Conservation (phyloP, 75 land plant genomes). For the Pinus albicaulis region DNA sequence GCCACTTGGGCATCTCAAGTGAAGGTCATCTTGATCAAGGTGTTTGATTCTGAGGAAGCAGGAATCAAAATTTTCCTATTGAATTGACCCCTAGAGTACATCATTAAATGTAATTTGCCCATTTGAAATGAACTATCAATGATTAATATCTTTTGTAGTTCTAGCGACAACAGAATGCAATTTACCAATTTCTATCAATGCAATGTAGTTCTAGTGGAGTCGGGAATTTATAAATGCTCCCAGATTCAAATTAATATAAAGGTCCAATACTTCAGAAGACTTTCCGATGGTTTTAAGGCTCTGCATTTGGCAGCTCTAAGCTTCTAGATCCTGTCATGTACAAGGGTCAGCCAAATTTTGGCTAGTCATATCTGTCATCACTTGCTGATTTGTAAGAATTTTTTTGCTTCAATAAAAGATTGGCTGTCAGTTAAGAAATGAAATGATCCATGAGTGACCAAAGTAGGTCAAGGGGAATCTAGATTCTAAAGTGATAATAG, state of each 20-base stretch:
- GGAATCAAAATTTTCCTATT: background rate
- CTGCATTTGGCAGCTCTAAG: background rate
- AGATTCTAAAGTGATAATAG: too few relatives aligned
- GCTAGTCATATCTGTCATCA: background rate
- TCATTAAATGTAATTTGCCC: background rate
- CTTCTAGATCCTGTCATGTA: background rate
- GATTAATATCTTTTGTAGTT: background rate
- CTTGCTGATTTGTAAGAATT: background rate
- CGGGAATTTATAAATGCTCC: background rate
- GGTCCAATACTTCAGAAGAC: background rate
- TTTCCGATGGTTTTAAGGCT: background rate
- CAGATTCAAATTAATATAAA: background rate
- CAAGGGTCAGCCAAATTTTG: background rate
- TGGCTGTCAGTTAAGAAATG: background rate
- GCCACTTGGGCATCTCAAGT: background rate
- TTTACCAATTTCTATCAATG: background rate
- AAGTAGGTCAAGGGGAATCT: too few relatives aligned
- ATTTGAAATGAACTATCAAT: background rate
- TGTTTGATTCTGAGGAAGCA: background rate
- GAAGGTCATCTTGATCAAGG: background rate
- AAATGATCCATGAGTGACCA: background rate
- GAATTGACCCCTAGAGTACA: background rate
- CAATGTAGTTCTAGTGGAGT: background rate
- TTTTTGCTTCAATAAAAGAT: background rate
- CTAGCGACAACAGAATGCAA: background rate